Evolutionary conservation across 306 rosid species (phyloP).

Genomic region (Gastrolobium bilobum): DNA sequence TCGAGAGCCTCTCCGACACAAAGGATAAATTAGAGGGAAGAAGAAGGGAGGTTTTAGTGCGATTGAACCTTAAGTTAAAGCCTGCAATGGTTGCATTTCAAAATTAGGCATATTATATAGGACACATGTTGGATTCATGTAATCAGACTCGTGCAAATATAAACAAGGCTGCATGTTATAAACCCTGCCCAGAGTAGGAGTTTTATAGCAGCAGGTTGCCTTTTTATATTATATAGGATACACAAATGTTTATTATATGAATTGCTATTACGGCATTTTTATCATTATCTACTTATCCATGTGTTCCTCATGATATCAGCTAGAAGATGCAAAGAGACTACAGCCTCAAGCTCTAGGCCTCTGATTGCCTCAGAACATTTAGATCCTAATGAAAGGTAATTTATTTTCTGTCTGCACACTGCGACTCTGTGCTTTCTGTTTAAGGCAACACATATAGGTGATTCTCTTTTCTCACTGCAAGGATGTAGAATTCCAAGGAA

Average conservation of each 20-base stretch:
- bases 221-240: no score
- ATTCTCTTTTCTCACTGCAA: conserved; percentile 45
- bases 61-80: conserved; percentile 65
- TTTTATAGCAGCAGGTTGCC: no score
- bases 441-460: conserved; percentile 23
- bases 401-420: not conserved
- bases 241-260: conserved; percentile 30
- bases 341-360: conserved; percentile 48
- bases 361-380: conserved; percentile 45
- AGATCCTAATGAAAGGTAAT: conserved; percentile 56
- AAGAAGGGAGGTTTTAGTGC: conserved; percentile 77
- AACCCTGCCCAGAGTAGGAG: no score
- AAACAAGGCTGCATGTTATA: no score
- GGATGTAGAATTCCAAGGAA: conserved; percentile 52
- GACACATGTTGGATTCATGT: no score
- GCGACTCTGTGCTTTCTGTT: not conserved
- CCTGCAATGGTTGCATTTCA: not conserved
- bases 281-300: conserved; percentile 9
- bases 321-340: conserved; percentile 65
- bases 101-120: not conserved
- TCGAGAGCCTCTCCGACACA: conserved; percentile 75
- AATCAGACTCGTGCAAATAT: no score
- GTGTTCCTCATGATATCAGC: conserved; percentile 56
- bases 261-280: conserved; percentile 17
- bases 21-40: conserved; percentile 86